phyloP scores from a whole-genome alignment of 2,329 filamentous ascomycete species.

The Alternaria arborescens region DNA sequence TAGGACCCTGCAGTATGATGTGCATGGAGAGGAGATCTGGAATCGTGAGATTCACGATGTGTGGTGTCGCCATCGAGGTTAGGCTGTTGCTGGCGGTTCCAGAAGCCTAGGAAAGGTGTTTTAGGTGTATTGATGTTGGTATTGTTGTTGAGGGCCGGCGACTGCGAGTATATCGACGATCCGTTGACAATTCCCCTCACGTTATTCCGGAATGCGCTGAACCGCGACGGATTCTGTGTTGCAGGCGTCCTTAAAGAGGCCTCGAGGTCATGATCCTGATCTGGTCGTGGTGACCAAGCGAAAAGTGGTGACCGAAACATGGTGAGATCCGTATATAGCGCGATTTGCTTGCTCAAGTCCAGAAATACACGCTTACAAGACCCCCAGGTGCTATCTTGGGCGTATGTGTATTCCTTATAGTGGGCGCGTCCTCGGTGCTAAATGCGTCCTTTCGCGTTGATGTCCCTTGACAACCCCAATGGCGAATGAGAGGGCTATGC shows the following conservation, averaged over 20 bases:
- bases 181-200: constrained; percentile 46
- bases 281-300: constrained; percentile 45
- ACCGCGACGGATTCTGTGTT: constrained; percentile 30
- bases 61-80: constrained; percentile 33
- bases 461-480: constrained; percentile 27
- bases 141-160: constrained; percentile 37
- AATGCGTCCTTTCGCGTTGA: constrained; percentile 28
- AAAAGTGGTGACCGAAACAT: constrained; percentile 48
- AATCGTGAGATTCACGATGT: constrained; percentile 37
- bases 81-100: constrained; percentile 40
- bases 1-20: constrained; percentile 50
- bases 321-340: constrained; percentile 21
- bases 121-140: constrained; percentile 42
- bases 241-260: constrained; percentile 24
- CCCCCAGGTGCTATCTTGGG: constrained; percentile 24
- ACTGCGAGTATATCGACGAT: constrained; percentile 50
- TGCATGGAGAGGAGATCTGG: constrained; percentile 40
- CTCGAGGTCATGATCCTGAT: constrained; percentile 39
- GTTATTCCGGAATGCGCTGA: constrained; percentile 30
- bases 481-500: constrained; percentile 36
- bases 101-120: constrained; percentile 43
- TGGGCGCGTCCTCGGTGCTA: constrained; percentile 26
- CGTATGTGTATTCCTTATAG: constrained; percentile 39
- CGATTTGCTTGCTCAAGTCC: constrained; percentile 13
- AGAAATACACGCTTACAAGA: constrained; percentile 19